Conservation (phyloP, 2,329 filamentous ascomycete species). For the Aspergillus hortae region DNA sequence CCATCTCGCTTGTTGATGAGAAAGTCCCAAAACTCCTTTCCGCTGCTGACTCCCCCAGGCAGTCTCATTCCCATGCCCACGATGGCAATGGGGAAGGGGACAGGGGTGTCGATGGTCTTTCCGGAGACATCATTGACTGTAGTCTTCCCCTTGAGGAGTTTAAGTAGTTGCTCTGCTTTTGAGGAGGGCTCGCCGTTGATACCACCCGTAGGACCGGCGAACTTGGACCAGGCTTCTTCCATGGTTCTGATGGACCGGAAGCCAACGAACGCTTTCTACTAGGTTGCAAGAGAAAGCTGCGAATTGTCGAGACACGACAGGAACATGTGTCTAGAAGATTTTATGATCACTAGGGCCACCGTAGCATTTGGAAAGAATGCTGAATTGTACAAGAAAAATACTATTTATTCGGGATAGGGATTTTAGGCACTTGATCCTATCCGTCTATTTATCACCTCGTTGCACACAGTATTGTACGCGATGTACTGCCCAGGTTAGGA, state of each 20-base stretch:
- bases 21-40: slow-evolving; percentile 20
- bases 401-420: no score
- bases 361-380: no score
- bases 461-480: no score
- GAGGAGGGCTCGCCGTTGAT: not conserved
- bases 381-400: no score
- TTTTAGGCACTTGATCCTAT: no score
- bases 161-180: no score
- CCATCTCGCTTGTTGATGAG: slow-evolving; percentile 19
- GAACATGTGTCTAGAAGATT: no score
- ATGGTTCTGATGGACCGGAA: not conserved
- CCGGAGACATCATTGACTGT: not conserved
- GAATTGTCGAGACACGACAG: no score
- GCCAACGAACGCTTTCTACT: not conserved
- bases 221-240: not conserved
- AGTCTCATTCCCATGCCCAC: slow-evolving; percentile 23
- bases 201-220: not conserved
- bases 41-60: slow-evolving; percentile 15
- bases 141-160: not conserved
- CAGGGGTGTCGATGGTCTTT: not conserved
- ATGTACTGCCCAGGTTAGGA: no score
- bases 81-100: slow-evolving; percentile 18
- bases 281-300: no score
- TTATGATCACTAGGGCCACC: no score
- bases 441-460: no score